Conservation (phyloP, 164 flowering plant genomes). For the Warburgia ugandensis region DNA sequence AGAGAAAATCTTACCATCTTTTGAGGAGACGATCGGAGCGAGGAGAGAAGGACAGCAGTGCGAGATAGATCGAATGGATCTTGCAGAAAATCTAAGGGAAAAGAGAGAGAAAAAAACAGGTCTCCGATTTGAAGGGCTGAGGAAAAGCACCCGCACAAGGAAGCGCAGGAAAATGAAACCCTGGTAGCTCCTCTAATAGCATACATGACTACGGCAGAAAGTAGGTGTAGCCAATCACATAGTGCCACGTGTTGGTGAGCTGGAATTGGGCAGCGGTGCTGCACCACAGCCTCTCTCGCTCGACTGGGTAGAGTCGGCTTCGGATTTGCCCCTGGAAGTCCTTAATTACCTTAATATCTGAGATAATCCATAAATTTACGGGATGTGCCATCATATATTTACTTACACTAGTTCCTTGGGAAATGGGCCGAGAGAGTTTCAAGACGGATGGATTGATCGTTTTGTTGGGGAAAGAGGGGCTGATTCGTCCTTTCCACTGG, state of each 20-base stretch:
- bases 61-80: constrained; percentile 2
- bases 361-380: too few species aligned
- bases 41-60: constrained; percentile 4
- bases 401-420: too few species aligned
- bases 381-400: too few species aligned
- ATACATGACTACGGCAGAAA: constrained; percentile 5
- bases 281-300: not conserved
- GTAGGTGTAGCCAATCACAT: not conserved
- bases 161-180: not conserved
- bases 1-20: constrained; percentile 16
- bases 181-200: constrained; percentile 2
- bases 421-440: too few species aligned
- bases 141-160: constrained; percentile 2
- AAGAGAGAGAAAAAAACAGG: constrained; percentile 1
- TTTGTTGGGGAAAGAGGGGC: too few species aligned
- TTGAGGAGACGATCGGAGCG: constrained; percentile 10
- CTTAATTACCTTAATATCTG: too few species aligned
- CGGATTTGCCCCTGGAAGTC: too few species aligned
- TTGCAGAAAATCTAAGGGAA: constrained; percentile 19
- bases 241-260: not conserved
- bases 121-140: constrained; percentile 1
- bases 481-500: too few species aligned
- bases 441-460: too few species aligned
- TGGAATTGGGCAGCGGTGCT: not conserved
- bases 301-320: not conserved